Conservation (phyloP, 192 early-diverging fungal species). For the Glomus cerebriforme region DNA sequence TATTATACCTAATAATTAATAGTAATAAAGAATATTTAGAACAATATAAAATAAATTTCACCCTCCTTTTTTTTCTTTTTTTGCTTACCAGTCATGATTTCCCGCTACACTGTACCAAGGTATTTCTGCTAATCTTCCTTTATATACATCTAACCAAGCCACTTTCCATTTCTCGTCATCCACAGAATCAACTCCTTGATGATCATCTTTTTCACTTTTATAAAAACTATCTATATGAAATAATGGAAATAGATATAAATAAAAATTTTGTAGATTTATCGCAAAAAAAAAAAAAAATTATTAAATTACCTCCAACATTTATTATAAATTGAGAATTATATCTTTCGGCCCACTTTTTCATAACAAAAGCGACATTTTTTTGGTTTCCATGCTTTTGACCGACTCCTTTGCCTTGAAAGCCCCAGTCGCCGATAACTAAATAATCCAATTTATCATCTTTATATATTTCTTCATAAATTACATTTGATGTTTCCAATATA, state of each 20-base stretch:
- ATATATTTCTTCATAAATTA: conserved; percentile 6
- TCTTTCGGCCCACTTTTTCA: conserved; percentile 18
- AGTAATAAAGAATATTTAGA: too few species aligned
- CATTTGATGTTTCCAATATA: not conserved
- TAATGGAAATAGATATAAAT: not conserved
- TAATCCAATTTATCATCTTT: conserved; percentile 10
- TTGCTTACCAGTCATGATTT: conserved; percentile 30
- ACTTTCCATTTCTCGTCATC: conserved; percentile 29
- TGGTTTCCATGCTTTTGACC: not conserved
- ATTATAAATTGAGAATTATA: conserved; percentile 13
- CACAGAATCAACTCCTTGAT: conserved; percentile 24
- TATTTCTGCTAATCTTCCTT: conserved; percentile 21
- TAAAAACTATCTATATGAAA: conserved; percentile 27
- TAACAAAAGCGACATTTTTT: not conserved
- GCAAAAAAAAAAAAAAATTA: not conserved
- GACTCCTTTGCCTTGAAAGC: not conserved
- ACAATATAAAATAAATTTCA: too few species aligned
- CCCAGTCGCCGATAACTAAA: conserved; percentile 25
- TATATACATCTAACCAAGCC: conserved; percentile 24
- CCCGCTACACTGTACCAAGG: conserved; percentile 31
- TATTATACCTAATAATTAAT: conserved; percentile 20
- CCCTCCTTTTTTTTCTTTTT: too few species aligned
- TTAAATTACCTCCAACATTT: conserved; percentile 28
- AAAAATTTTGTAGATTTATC: not conserved
- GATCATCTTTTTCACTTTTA: conserved; percentile 10